Percentiles rank a stretch among this genome's conserved stretches.
phyloP scores from a whole-genome alignment of 192 early-diverging fungal genomes.

The Gamsiella multidivaricata region DNA sequence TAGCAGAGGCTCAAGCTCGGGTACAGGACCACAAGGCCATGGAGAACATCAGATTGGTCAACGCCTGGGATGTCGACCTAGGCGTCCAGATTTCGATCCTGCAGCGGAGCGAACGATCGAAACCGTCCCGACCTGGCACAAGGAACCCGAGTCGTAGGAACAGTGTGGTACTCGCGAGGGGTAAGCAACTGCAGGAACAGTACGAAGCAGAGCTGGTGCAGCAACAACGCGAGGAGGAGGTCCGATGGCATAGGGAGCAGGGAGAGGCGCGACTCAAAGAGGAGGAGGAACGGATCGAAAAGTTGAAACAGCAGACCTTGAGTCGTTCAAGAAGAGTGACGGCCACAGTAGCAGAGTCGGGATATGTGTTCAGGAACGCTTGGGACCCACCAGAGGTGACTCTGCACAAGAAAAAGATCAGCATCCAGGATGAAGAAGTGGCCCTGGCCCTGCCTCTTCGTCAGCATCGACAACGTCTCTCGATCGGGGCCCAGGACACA shows the following conservation, averaged over 20 bases:
- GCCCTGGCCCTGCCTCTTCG: slow-evolving; percentile 24
- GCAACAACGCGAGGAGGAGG: slow-evolving; percentile 22
- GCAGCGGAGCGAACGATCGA: slow-evolving; percentile 22
- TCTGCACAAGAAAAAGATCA: slow-evolving; percentile 25
- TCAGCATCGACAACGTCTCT: slow-evolving; percentile 1
- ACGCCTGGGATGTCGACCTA: slow-evolving; percentile 37
- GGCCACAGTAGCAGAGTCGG: slow-evolving; percentile 4
- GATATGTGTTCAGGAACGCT: slow-evolving; percentile 32
- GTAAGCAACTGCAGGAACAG: slow-evolving; percentile 20
- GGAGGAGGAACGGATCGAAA: slow-evolving; percentile 23
- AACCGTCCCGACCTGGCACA: background rate
- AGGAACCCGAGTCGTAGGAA: slow-evolving; percentile 28
- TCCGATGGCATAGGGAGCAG: slow-evolving; percentile 32
- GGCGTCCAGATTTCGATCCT: slow-evolving; percentile 41
- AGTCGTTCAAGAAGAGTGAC: slow-evolving; percentile 6
- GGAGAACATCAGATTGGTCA: slow-evolving; percentile 39
- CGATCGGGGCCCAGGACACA: background rate
- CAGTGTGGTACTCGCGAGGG: slow-evolving; percentile 22
- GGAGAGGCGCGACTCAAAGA: slow-evolving; percentile 34
- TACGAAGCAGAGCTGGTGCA: slow-evolving; percentile 18
- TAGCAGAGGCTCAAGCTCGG: slow-evolving; percentile 22
- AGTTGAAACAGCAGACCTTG: background rate
- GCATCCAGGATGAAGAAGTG: slow-evolving; percentile 35
- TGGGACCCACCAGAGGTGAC: slow-evolving; percentile 34
- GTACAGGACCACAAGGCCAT: slow-evolving; percentile 17